Evolutionary conservation across 2,329 filamentous ascomycete species (phyloP), one percentile per base, ranked within the genome.

Genomic region (Cercospora brassicicola): DNA sequence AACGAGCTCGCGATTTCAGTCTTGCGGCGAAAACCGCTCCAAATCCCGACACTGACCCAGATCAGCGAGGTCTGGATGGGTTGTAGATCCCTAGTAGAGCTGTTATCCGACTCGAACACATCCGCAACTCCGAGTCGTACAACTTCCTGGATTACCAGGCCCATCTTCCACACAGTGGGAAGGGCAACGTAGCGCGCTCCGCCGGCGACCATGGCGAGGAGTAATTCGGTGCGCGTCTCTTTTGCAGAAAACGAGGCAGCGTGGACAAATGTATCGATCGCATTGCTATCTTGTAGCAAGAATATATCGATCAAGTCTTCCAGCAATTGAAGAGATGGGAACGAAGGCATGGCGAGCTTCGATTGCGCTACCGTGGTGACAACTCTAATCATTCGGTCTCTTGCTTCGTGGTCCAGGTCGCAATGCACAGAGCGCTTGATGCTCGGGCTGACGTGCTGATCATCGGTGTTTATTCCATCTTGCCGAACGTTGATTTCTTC

Each of bases 301-400:
- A 86, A 89, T 55, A 86, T 83, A 65, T 89, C 85, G 6, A 88
- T 80, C 67, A 90, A 80, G 3, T 84, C 85, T 68, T 90, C 88
- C 67, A 90, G 80, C 23, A 87, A 76, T 18, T 87, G 83, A 9
- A 86, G 81, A 0, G 86, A 87, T 0, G 88, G 87, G 68, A 90
- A 90, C 0, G 88, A 88, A 0, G 82, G 84, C 31, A 84, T 86
- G 26, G 87, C 55, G 1, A 73, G 65, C 28, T 64, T 67, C 6
- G 63, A 68, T 84, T 67, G 68, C 15, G 70, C 68, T 26, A 65
- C 51, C 28, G 74, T 71, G 3, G 74, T 75, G 8, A 75, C 70
- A 2, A 72, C 64, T 13, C 73, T 65, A 15, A 76, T 74, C 73
- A 76, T 76, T 4, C 73, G 70, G 55, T 76, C 74, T 62, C 74